Evolutionary conservation across 2,329 filamentous ascomycete genomes (phyloP).

Genomic region (Alternaria panax): DNA sequence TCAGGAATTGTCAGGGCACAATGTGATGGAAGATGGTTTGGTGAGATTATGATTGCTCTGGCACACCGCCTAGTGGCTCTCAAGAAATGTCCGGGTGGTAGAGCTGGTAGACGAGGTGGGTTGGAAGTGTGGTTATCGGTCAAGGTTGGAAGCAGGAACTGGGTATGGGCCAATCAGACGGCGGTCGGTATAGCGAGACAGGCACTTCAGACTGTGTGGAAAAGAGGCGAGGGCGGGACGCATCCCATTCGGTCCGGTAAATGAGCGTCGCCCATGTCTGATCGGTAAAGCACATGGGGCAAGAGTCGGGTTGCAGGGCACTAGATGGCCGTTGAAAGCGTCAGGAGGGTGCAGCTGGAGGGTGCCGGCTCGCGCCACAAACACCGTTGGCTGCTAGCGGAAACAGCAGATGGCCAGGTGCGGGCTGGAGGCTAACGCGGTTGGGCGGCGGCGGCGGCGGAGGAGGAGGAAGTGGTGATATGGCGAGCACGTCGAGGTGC

Average conservation of each 20-base stretch:
- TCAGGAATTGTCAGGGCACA: constrained; percentile 5
- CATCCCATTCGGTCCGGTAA: constrained; percentile 12
- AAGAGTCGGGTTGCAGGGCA: constrained; percentile 8
- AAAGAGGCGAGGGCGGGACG: constrained; percentile 7
- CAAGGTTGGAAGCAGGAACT: constrained; percentile 1
- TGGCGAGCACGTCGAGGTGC: constrained; percentile 2
- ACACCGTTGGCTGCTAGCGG: constrained; percentile 16
- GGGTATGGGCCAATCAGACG: constrained; percentile 6
- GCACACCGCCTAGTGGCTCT: constrained; percentile 10
- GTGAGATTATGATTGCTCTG: background rate
- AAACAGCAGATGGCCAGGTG: constrained; percentile 10
- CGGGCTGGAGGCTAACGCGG: background rate
- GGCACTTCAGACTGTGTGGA: background rate
- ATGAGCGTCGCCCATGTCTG: constrained; percentile 6
- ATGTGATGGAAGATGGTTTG: constrained; percentile 5
- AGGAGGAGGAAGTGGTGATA: background rate
- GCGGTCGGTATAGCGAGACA: constrained; percentile 8
- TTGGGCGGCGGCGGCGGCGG: background rate
- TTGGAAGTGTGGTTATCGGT: constrained; percentile 7
- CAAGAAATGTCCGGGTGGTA: constrained; percentile 2
- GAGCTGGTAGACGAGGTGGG: constrained; percentile 12
- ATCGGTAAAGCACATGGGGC: constrained; percentile 14
- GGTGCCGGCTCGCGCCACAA: constrained; percentile 10
- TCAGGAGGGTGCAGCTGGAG: constrained; percentile 15
- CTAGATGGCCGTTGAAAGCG: constrained; percentile 15